Percentiles rank a stretch among this genome's conserved stretches.
phyloP scores from a whole-genome alignment of 202 grass and related monocot genomes.

The Digitaria exilis region DNA sequence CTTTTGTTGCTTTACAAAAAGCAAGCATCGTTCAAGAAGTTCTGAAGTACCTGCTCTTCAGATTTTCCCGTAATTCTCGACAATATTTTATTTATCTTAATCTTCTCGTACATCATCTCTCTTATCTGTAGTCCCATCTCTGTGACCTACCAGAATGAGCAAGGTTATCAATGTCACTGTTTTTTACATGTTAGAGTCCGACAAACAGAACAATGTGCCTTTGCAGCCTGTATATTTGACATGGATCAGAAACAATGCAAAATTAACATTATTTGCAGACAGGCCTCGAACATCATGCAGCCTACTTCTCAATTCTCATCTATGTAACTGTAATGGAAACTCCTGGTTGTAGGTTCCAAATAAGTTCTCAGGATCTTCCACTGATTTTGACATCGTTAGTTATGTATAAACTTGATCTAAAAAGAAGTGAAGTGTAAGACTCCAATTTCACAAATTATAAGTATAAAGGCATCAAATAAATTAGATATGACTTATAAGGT shows the following conservation, averaged over 20 bases:
- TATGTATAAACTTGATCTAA: too few relatives aligned
- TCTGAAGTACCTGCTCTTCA: conserved; percentile 64
- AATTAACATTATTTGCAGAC: background rate
- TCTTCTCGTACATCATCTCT: conserved; percentile 89
- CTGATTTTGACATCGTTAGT: background rate
- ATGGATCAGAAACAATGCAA: background rate
- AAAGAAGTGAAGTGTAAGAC: background rate
- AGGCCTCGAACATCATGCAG: background rate
- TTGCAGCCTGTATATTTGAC: background rate
- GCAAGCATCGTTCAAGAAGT: conserved; percentile 16
- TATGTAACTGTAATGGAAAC: background rate
- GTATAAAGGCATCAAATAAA: conserved; percentile 13
- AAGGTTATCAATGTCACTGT: conserved; percentile 14
- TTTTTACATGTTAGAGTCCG: conserved; percentile 2
- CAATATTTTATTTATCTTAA: conserved; percentile 90
- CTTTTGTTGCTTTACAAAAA: conserved; percentile 26
- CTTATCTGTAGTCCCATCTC: conserved; percentile 70
- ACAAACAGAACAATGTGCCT: background rate
- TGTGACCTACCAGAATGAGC: conserved; percentile 39
- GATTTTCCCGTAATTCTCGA: conserved; percentile 93
- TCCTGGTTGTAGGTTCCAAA: background rate
- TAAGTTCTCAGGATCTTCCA: background rate
- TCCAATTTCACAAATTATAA: conserved; percentile 1
- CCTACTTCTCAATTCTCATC: background rate
- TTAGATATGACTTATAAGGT: background rate